A percentile compares a stretch with the other conserved stretches of the same genome.
phyloP scores from a whole-genome alignment of 192 early-diverging fungal genomes.

The Chytriomyces hyalinus region DNA sequence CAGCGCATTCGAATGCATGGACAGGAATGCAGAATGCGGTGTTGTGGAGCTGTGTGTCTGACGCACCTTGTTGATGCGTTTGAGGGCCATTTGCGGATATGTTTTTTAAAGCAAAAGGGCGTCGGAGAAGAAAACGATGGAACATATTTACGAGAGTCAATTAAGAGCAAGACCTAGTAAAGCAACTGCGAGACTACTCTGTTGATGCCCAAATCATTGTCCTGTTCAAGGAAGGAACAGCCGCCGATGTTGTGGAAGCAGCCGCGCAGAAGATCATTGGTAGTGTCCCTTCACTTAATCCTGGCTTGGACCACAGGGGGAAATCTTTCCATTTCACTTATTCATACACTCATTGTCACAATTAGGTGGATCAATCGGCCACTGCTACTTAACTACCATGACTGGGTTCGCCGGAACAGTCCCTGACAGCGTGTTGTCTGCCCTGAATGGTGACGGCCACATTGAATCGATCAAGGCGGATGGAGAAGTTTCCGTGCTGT shows the following conservation, averaged over 20 bases:
- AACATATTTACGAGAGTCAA: too few relatives aligned
- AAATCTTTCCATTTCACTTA: not conserved
- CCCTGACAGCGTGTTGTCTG: constrained; percentile 55
- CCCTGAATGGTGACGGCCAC: constrained; percentile 42
- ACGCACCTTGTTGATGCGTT: constrained; percentile 97
- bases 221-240: constrained; percentile 60
- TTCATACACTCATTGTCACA: not conserved
- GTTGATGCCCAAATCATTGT: constrained; percentile 47
- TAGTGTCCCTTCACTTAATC: too few relatives aligned
- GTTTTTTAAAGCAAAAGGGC: too few relatives aligned
- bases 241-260: constrained; percentile 46
- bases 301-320: too few relatives aligned
- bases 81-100: constrained; percentile 79
- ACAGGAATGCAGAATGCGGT: too few relatives aligned
- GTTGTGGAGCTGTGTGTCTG: too few relatives aligned
- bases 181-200: too few relatives aligned
- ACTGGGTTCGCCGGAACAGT: constrained; percentile 63
- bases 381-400: constrained; percentile 57
- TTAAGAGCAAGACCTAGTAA: too few relatives aligned
- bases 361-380: constrained; percentile 53
- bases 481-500: constrained; percentile 54
- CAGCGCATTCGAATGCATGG: too few relatives aligned
- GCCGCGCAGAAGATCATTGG: constrained; percentile 32
- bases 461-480: constrained; percentile 66
- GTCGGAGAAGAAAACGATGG: too few relatives aligned